Evolutionary conservation across 768 basidiomycete species (phyloP).

Genomic region (Lentinus tigrinus): DNA sequence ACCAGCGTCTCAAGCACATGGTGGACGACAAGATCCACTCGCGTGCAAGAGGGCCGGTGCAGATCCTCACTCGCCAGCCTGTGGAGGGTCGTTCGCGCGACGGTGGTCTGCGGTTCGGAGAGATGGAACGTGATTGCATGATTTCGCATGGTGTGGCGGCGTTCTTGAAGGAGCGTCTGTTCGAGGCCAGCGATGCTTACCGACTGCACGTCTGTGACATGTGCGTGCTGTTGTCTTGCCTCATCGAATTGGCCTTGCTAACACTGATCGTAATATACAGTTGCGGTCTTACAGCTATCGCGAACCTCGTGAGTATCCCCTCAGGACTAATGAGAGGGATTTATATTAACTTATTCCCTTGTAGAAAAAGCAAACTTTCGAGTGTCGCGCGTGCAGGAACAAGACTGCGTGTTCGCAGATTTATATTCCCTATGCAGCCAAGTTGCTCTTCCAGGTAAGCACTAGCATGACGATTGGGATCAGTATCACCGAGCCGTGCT

Average conservation of each 20-base stretch:
- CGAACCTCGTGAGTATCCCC: slow-evolving; percentile 71
- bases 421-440: slow-evolving; percentile 95
- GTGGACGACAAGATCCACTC: slow-evolving; percentile 99
- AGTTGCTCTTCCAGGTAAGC: slow-evolving; percentile 88
- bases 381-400: slow-evolving; percentile 97
- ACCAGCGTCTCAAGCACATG: slow-evolving; percentile 99
- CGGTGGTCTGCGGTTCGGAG: slow-evolving; percentile 98
- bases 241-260: slow-evolving; percentile 8
- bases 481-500: not conserved
- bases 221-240: slow-evolving; percentile 44
- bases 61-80: slow-evolving; percentile 95
- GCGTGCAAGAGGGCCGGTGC: slow-evolving; percentile 93
- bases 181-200: slow-evolving; percentile 91
- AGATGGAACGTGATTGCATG: slow-evolving; percentile 99
- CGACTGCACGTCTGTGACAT: slow-evolving; percentile 96
- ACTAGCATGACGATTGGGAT: not conserved
- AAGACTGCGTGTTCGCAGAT: slow-evolving; percentile 91
- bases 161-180: slow-evolving; percentile 96
- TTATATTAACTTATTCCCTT: slow-evolving; percentile 7
- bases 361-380: slow-evolving; percentile 97
- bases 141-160: slow-evolving; percentile 98
- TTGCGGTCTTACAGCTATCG: slow-evolving; percentile 95
- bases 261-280: slow-evolving; percentile 35
- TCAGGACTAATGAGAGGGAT: not conserved
- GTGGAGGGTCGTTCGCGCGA: slow-evolving; percentile 99